phyloP scores from a whole-genome alignment of 2,329 filamentous ascomycete species.

The Cadophora gregata region DNA sequence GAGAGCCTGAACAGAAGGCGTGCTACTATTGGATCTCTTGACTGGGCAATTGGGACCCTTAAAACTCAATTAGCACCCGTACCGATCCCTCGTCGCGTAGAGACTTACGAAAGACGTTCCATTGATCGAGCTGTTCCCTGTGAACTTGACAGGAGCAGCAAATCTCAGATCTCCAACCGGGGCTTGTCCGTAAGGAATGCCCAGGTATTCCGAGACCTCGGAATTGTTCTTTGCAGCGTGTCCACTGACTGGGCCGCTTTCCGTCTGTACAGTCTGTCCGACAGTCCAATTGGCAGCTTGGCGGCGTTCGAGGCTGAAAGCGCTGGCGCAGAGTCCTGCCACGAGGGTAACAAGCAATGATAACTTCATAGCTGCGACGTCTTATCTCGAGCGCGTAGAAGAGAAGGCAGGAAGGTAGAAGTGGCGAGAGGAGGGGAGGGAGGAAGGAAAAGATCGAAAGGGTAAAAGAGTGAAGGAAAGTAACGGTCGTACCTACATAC shows the following conservation, averaged over 20 bases:
- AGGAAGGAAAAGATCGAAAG: background rate
- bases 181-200: conserved; percentile 49
- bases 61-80: conserved; percentile 22
- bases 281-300: conserved; percentile 36
- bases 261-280: conserved; percentile 40
- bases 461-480: background rate
- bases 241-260: conserved; percentile 39
- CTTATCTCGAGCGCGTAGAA: background rate
- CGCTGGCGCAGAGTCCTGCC: background rate
- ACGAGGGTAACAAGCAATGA: conserved; percentile 16
- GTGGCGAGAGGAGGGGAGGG: background rate
- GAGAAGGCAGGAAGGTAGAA: background rate
- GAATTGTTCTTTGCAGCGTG: conserved; percentile 34
- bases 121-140: conserved; percentile 31
- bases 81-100: background rate
- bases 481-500: background rate
- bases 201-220: conserved; percentile 46
- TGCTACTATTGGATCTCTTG: conserved; percentile 8
- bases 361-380: conserved; percentile 19
- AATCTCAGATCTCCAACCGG: conserved; percentile 50
- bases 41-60: conserved; percentile 36
- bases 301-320: conserved; percentile 16
- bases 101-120: conserved; percentile 39
- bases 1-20: conserved; percentile 7
- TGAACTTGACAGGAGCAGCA: conserved; percentile 42